Evolutionary conservation across 1,284 basidiomycete genomes (phyloP), one percentile per base, ranked within the genome.

Genomic region (Grifola frondosa): DNA sequence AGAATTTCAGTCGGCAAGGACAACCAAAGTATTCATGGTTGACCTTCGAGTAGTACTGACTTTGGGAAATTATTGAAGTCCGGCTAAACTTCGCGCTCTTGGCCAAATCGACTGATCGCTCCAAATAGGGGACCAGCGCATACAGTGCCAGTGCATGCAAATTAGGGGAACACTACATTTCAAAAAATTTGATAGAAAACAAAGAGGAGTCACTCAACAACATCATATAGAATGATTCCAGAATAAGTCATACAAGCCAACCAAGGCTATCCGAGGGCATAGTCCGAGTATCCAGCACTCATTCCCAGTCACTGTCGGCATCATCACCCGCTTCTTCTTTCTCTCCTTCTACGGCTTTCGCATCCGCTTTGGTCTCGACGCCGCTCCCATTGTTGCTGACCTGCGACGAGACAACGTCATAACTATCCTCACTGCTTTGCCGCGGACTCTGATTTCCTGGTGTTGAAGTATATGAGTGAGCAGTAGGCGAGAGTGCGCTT

Each of bases 291-390:
- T 24, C 9, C 20, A 12, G 4, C 20, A 24, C 20, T 64, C 49
- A 86, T 56, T 87, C 84, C 84, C 84, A 88, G 54, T 88, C 85
- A 53, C 84, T 85, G 30, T 84, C 82, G 0, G 61, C 60, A 0
- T 59, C 71, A 11, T 69, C 66, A 17, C 66, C 64, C 20, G 49
- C 44, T 42, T 67, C 60, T 20, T 54, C 59, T 19, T 49, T 45
- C 3, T 49, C 48, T 3, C 35, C 44, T 16, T 49, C 48, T 35
- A 46, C 40, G 4, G 29, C 46, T 33, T 50, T 34, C 8, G 30
- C 26, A 15, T 36, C 34, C 19, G 29, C 15, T 7, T 19, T 23
- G n/a, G 15, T 17, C 23, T 46, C 44, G 29, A 24, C 37, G 30
- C 42, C 48, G 13, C 39, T 39, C 12, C 58, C 64, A 33, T 48